Percentiles rank a stretch among this genome's conserved stretches.
phyloP scores from a whole-genome alignment of 2,329 filamentous ascomycete genomes.

The Aspergillaceae sp. region DNA sequence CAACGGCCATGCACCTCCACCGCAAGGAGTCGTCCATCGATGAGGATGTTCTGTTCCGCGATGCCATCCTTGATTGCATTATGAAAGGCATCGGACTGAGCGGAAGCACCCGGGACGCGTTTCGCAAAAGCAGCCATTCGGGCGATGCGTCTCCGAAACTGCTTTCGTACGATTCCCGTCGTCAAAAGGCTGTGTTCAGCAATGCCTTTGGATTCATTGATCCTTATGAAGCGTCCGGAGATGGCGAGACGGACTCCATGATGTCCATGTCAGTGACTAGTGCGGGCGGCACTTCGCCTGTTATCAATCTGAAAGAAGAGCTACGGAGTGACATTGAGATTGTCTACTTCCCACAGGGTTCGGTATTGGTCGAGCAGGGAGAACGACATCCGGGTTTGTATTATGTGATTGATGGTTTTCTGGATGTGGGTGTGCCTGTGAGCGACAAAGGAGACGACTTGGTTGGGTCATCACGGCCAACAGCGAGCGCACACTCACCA shows the following conservation, averaged over 20 bases:
- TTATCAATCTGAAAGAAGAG: conserved; percentile 62
- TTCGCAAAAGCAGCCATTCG: conserved; percentile 57
- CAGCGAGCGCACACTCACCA: conserved; percentile 1
- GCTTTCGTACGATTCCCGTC: conserved; percentile 71
- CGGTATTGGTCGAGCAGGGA: conserved; percentile 89
- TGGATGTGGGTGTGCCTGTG: conserved; percentile 81
- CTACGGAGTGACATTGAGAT: conserved; percentile 91
- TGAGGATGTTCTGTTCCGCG: conserved; percentile 80
- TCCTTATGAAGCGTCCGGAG: conserved; percentile 60
- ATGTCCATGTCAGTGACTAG: conserved; percentile 58
- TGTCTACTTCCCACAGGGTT: conserved; percentile 91
- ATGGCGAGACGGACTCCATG: conserved; percentile 81
- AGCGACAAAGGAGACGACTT: conserved; percentile 48
- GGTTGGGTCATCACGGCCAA: conserved; percentile 24
- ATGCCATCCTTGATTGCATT: conserved; percentile 88
- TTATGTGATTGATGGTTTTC: conserved; percentile 93
- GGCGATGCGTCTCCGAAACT: conserved; percentile 78
- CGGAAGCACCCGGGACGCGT: conserved; percentile 51
- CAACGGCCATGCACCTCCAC: conserved; percentile 36
- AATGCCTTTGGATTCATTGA: conserved; percentile 92
- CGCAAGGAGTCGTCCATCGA: conserved; percentile 74
- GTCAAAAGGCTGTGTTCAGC: conserved; percentile 69
- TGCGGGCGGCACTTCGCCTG: conserved; percentile 54
- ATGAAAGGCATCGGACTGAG: conserved; percentile 86
- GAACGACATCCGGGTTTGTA: conserved; percentile 95